Percentiles rank a stretch among this genome's conserved stretches.
phyloP scores from a whole-genome alignment of 129 eudicot genomes.

The Apium graveolens region DNA sequence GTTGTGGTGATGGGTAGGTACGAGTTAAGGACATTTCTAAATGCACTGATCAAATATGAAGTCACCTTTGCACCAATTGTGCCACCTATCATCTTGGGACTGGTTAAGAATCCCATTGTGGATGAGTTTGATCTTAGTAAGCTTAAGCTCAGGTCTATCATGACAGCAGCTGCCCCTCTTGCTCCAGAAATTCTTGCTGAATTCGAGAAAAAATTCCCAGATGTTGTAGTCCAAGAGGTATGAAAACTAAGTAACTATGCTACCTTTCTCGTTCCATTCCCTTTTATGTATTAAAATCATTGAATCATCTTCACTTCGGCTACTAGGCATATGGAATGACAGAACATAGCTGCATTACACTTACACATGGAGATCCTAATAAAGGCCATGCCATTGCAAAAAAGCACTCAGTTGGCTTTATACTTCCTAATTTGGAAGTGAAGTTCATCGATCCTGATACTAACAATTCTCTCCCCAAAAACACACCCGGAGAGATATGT shows the following conservation, averaged over 20 bases:
- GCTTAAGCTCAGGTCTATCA: conserved; percentile 60
- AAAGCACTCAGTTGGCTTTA: conserved; percentile 75
- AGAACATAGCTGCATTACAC: conserved; percentile 94
- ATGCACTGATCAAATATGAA: conserved; percentile 60
- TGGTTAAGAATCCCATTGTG: conserved; percentile 72
- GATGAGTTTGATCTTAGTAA: conserved; percentile 66
- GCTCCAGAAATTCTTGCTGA: conserved; percentile 75
- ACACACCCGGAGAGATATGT: conserved; percentile 86
- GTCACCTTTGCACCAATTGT: conserved; percentile 82
- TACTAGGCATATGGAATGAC: conserved; percentile 94
- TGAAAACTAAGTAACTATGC: background rate
- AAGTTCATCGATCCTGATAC: conserved; percentile 83
- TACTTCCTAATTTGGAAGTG: conserved; percentile 79
- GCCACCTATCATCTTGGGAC: conserved; percentile 67
- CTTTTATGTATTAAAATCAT: background rate
- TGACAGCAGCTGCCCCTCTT: conserved; percentile 95
- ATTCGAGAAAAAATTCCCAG: conserved; percentile 75
- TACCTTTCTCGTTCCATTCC: background rate
- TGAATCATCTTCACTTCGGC: background rate
- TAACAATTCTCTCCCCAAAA: conserved; percentile 55
- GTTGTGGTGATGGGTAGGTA: conserved; percentile 80
- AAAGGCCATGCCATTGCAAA: conserved; percentile 66
- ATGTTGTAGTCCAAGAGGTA: conserved; percentile 84
- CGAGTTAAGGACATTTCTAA: conserved; percentile 51
- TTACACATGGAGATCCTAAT: conserved; percentile 57